A percentile compares a stretch with the other conserved stretches of the same genome.
These are phyloP conservation scores for Syzygium grande DNA, from an alignment of 345 rosid genomes.

Conservation along the genomic window DNA sequence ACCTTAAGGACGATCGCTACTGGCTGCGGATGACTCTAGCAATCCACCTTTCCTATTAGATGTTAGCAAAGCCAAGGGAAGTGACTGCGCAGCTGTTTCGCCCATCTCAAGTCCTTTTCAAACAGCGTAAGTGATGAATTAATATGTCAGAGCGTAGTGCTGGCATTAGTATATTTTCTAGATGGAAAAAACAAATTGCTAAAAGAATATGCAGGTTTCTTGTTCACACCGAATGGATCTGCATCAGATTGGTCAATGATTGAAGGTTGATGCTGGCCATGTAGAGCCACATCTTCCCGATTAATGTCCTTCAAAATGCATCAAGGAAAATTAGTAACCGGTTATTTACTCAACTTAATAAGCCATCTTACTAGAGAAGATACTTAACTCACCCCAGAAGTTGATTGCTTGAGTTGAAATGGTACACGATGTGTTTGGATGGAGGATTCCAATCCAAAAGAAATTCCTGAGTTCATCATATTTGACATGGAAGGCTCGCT, in stretches of 20 bases:
- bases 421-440: slow-evolving; percentile 40
- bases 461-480: slow-evolving; percentile 26
- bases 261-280: slow-evolving; percentile 23
- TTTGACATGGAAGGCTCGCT: slow-evolving; percentile 25
- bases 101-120: slow-evolving; percentile 18
- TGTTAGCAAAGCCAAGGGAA: slow-evolving; percentile 16
- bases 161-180: too few species aligned
- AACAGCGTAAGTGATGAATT: neutral
- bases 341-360: neutral
- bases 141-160: neutral
- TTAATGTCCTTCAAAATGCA: slow-evolving; percentile 33
- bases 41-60: slow-evolving; percentile 12
- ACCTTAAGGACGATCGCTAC: slow-evolving; percentile 15
- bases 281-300: slow-evolving; percentile 26
- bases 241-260: slow-evolving; percentile 25
- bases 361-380: neutral
- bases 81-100: slow-evolving; percentile 2
- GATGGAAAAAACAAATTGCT: neutral
- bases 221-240: slow-evolving; percentile 26
- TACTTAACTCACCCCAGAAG: slow-evolving; percentile 35
- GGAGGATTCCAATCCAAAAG: slow-evolving; percentile 52
- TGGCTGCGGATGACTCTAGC: slow-evolving; percentile 7
- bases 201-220: neutral
- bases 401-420: slow-evolving; percentile 32
- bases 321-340: slow-evolving; percentile 1